Conservation (phyloP, 192 early-diverging fungal species). For the Rhizophlyctis rosea region DNA sequence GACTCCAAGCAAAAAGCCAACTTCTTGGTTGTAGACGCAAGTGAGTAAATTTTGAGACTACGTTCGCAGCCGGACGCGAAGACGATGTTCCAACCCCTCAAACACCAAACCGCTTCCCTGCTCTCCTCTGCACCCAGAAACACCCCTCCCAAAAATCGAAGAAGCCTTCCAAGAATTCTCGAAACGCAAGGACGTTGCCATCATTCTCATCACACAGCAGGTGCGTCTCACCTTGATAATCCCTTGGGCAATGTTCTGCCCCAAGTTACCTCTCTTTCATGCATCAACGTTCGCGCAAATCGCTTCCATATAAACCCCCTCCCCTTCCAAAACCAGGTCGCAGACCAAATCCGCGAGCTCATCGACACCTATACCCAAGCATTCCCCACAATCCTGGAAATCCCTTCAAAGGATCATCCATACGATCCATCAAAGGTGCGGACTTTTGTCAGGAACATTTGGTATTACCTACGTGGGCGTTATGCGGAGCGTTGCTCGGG, state of each 20-base stretch:
- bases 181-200: conserved; percentile 94
- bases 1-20: conserved; percentile 89
- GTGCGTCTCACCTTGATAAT: too few relatives aligned
- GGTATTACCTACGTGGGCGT: not conserved
- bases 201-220: conserved; percentile 96
- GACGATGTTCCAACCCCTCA: too few relatives aligned
- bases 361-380: conserved; percentile 88
- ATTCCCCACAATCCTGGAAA: conserved; percentile 97
- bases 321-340: conserved; percentile 58
- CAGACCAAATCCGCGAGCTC: conserved; percentile 84
- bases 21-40: conserved; percentile 94
- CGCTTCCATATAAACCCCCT: not conserved
- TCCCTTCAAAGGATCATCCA: conserved; percentile 98
- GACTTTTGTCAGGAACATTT: not conserved
- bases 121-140: conserved; percentile 31
- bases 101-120: too few relatives aligned
- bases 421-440: conserved; percentile 75
- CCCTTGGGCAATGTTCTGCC: not conserved
- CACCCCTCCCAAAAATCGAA: conserved; percentile 51
- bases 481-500: too few relatives aligned
- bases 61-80: too few relatives aligned
- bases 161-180: conserved; percentile 79
- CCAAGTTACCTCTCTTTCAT: too few relatives aligned
- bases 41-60: conserved; percentile 65
- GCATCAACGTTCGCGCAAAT: not conserved